Percentiles rank a stretch among this genome's conserved stretches.
These are phyloP conservation scores for Botrytis deweyae DNA, from an alignment of 2,329 filamentous ascomycete species.

Conservation along the genomic window DNA sequence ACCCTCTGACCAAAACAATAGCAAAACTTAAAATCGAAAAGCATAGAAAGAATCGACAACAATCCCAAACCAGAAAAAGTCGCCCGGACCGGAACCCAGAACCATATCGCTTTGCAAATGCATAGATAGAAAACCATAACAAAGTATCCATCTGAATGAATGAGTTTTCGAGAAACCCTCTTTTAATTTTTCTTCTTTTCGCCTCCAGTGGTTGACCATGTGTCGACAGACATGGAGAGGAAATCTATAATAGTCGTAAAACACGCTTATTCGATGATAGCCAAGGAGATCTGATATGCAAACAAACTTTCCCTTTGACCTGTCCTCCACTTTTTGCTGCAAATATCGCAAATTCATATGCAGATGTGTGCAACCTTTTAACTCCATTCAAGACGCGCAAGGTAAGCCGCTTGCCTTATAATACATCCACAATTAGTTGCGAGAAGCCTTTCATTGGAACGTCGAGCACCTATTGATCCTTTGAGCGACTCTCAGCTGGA, in stretches of 20 bases:
- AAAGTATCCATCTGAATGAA: constrained; percentile 28
- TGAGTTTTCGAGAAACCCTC: constrained; percentile 19
- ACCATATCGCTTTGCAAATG: constrained; percentile 35
- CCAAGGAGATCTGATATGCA: constrained; percentile 18
- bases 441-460: neutral
- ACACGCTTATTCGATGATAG: constrained; percentile 12
- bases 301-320: constrained; percentile 11
- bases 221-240: constrained; percentile 13
- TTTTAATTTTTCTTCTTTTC: constrained; percentile 18
- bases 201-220: constrained; percentile 14
- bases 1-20: constrained; percentile 21
- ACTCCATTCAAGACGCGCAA: neutral
- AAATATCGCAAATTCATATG: neutral
- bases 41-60: constrained; percentile 18
- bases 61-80: constrained; percentile 24
- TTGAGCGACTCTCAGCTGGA: neutral
- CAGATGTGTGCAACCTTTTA: neutral
- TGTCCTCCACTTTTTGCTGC: neutral
- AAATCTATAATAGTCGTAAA: constrained; percentile 22
- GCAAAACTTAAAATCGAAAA: constrained; percentile 7
- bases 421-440: neutral
- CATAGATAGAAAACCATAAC: constrained; percentile 32
- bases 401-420: neutral
- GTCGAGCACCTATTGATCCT: neutral
- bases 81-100: constrained; percentile 23